Base-by-base conservation (phyloP, 495 filamentous ascomycete species). In the Endocarpon pusillum region DNA sequence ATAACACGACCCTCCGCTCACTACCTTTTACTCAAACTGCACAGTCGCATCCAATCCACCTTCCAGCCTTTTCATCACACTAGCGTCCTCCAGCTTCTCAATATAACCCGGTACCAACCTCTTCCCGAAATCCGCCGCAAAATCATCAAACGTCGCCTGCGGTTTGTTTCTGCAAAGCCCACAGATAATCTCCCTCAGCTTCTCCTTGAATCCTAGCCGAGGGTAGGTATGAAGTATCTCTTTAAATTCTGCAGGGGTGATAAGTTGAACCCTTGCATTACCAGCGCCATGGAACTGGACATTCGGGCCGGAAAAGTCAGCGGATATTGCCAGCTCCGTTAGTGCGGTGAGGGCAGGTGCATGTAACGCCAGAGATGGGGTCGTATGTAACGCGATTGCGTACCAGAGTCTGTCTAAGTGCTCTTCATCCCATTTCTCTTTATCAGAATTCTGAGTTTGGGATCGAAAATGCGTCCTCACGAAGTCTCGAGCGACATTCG, bases 331-430 rank as follows among this genome's bases (percentile, higher is more conserved):
- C 2, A 57, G 33, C 18, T 39, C 28, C 4, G 46, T 45, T 3
- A 51, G 42, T n/a, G 34, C 37, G 3, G 70, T 66, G 26, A 66
- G 65, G 0, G 46, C 42, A 36, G 66, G 52, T 39, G 64, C 65
- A 45, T 62, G 50, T 24, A 35, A 23, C 1, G 53, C 55, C 32
- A 73, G 59, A 5, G 38, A 46, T 0, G 24, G 23, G 3, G 57
- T 59, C 1, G 61, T 55, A 36, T 70, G 64, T 18, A 72, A 45
- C 1, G 67, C 66, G 34, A 72, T 68, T 1, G 58, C 42, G 45
- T 72, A 67, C 67, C 66, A 74, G 4, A 67, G 50, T 3, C 63
- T 47, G 41, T 66, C 60, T 1, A 58, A 18, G 1, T 55, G 43
- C 15, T 46, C 44, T 25, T 51, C 32, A 23, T 60, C 47, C 59